Base-by-base conservation (phyloP, 2,329 filamentous ascomycete species). In the Zymoseptoria ardabiliae region DNA sequence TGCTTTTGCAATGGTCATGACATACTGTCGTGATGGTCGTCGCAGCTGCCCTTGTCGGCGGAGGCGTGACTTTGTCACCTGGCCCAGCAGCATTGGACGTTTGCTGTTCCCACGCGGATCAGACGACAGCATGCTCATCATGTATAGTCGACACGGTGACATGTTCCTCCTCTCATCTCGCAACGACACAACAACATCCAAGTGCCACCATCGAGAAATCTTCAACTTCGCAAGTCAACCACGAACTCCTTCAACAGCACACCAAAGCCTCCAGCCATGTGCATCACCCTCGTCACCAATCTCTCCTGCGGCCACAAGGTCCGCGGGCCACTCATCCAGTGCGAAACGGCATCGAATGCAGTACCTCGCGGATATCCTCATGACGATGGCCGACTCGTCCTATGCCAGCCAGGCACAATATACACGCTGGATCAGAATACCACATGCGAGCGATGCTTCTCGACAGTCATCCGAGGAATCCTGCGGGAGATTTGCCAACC, bases 221-320 rank as follows among this genome's bases (percentile, higher is more conserved):
- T n/a, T 5, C 35, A 3, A 51, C 20, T 13, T 28, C 51, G 19
- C 17, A 23, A 53, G 19, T 22, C 20, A 28, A 17, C 22, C 51
- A 22, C 22, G 21, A 28, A 23, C 6, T 2, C 50, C 50, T 45
- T 45, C 35, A 45, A 45, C 17, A 45, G 6, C 35, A 13, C 35
- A n/a, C 35, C 35, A n/a, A 45, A 45, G 35, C 7, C n/a, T 1
- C 3, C 20, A 51, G 10, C 17, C 25, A 66, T 67, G 65, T 67
- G 65, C 54, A 57, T 63, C 7, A 61, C 60, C 17, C 58, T 65
- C 13, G 57, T 57, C 17, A 63, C 61, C 13, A 55, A 60, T 10
- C 60, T 67, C 10, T 56, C 58, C 52, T 66, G 65, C 57, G 62
- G 64, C 19, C 65, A 67, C 41, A 53, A 53, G 17, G 51, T 61